Evolutionary conservation across 768 basidiomycete genomes (phyloP).

Genomic region (Lanmaoa pseudosensibilis): DNA sequence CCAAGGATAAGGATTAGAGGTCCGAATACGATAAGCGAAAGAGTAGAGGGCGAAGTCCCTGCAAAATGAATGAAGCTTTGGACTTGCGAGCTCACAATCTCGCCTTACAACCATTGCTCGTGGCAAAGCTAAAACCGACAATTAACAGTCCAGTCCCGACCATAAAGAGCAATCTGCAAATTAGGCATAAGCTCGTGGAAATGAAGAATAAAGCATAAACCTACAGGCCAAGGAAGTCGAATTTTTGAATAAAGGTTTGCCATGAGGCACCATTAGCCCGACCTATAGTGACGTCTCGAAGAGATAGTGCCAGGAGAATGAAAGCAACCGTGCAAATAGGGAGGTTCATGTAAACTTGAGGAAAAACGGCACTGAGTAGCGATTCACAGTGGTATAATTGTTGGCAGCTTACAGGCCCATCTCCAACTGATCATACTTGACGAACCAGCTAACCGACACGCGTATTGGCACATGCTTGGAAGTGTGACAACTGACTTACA

Average conservation of each 20-base stretch:
- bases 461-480: slow-evolving; percentile 17
- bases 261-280: slow-evolving; percentile 53
- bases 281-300: slow-evolving; percentile 54
- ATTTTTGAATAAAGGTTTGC: slow-evolving; percentile 50
- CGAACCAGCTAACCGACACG: slow-evolving; percentile 31
- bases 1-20: slow-evolving; percentile 53
- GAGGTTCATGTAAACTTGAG: slow-evolving; percentile 77
- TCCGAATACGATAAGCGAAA: slow-evolving; percentile 59
- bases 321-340: slow-evolving; percentile 67
- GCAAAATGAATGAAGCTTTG: slow-evolving; percentile 18
- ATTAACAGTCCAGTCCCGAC: slow-evolving; percentile 70
- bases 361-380: slow-evolving; percentile 16
- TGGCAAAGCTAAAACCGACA: slow-evolving; percentile 78
- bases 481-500: slow-evolving; percentile 42
- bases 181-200: slow-evolving; percentile 21
- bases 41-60: slow-evolving; percentile 68
- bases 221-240: slow-evolving; percentile 81
- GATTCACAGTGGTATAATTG: slow-evolving; percentile 4
- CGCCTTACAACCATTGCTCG: slow-evolving; percentile 63
- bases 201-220: slow-evolving; percentile 31
- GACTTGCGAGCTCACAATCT: not conserved
- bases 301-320: slow-evolving; percentile 56
- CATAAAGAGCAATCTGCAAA: slow-evolving; percentile 68
- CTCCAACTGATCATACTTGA: slow-evolving; percentile 58
- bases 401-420: slow-evolving; percentile 72